Conservation (phyloP, 202 grass and related monocot species). For the Setaria italica region DNA sequence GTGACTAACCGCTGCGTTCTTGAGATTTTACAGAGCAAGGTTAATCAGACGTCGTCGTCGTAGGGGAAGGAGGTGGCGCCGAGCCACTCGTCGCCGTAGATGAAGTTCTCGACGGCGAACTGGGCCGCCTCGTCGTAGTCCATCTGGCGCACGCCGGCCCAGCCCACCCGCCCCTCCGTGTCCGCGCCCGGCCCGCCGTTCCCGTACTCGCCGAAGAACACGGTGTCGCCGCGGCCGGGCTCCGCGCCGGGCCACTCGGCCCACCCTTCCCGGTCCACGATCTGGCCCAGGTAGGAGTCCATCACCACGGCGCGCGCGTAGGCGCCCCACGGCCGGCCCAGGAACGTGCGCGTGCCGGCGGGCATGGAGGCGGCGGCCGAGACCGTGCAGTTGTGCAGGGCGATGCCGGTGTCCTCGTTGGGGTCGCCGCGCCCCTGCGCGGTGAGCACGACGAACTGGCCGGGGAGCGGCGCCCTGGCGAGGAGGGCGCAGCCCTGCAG, state of each 20-base stretch:
- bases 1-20: not conserved
- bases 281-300: slow-evolving; percentile 63
- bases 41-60: slow-evolving; percentile 60
- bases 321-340: slow-evolving; percentile 73
- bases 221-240: slow-evolving; percentile 46
- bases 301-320: slow-evolving; percentile 75
- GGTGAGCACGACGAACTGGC: slow-evolving; percentile 73
- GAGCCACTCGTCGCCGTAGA: slow-evolving; percentile 83
- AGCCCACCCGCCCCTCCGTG: slow-evolving; percentile 53
- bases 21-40: not conserved
- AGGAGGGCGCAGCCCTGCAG: slow-evolving; percentile 76
- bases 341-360: slow-evolving; percentile 50
- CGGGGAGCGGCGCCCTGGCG: slow-evolving; percentile 46
- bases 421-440: slow-evolving; percentile 63
- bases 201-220: slow-evolving; percentile 89
- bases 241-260: slow-evolving; percentile 55
- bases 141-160: slow-evolving; percentile 70
- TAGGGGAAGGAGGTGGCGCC: slow-evolving; percentile 84
- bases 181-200: slow-evolving; percentile 69
- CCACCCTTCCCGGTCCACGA: slow-evolving; percentile 74
- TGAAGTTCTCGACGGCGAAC: slow-evolving; percentile 73
- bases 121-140: slow-evolving; percentile 62
- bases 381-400: slow-evolving; percentile 75
- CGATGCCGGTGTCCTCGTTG: slow-evolving; percentile 80
- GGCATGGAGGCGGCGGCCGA: slow-evolving; percentile 36